phyloP scores from a whole-genome alignment of 2,329 filamentous ascomycete species.

The Metarhizium humberi region DNA sequence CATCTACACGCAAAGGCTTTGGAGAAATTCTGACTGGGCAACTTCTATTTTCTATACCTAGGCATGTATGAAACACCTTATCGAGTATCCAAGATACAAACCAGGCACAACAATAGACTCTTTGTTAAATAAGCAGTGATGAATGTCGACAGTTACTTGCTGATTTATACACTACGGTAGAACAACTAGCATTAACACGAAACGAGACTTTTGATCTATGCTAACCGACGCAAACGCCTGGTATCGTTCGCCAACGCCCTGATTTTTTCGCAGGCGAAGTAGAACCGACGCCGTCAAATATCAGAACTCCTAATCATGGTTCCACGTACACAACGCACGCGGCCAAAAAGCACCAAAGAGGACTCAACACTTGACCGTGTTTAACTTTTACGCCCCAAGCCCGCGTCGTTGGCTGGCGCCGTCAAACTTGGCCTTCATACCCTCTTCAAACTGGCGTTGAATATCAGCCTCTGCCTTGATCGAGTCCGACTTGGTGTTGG shows the following conservation, averaged over 20 bases:
- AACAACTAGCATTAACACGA: too few relatives aligned
- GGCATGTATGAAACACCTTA: too few relatives aligned
- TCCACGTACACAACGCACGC: neutral
- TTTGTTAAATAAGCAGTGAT: too few relatives aligned
- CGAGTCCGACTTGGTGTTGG: constrained; percentile 22
- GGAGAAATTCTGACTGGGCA: too few relatives aligned
- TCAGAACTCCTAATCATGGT: neutral
- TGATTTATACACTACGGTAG: too few relatives aligned
- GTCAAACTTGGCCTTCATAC: constrained; percentile 48
- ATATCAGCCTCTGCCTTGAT: constrained; percentile 41
- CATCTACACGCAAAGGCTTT: too few relatives aligned
- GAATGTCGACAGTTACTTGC: too few relatives aligned
- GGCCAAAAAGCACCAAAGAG: neutral
- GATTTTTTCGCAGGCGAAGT: neutral
- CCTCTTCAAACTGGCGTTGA: constrained; percentile 46
- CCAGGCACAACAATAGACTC: too few relatives aligned
- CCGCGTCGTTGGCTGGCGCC: constrained; percentile 39
- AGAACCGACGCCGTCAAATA: neutral
- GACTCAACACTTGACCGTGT: neutral
- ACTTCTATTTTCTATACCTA: too few relatives aligned
- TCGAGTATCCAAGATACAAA: too few relatives aligned
- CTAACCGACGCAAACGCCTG: neutral
- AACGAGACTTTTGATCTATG: neutral
- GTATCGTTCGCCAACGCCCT: neutral
- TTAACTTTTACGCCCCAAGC: constrained; percentile 35